Base-by-base conservation (phyloP, 257 asterid species). In the Fraxinus quadrangulata region DNA sequence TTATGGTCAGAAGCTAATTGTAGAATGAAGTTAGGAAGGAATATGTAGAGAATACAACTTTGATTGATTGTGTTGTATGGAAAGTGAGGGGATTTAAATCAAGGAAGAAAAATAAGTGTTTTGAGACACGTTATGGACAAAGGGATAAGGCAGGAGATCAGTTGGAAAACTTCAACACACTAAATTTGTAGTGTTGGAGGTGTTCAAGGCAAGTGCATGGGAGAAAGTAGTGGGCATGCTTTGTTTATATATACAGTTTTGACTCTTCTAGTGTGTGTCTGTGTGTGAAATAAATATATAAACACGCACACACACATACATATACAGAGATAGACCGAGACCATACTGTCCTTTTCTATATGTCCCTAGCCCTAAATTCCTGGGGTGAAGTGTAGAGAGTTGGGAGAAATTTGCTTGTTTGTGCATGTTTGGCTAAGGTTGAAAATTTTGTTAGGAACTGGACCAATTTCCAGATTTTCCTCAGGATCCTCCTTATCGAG, bases 201-300 rank as follows among this genome's bases (percentile, higher is more conserved):
- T 80, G 85, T 73, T 63, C 83, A 75, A 76, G 88, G 75, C 85
- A 81, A 78, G 75, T 82, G 87, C 84, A 79, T 81, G 86, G 85
- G 83, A 51, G 81, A 81, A 67, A 31, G 78, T 66, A 78, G 85
- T 83, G 85, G 84, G 83, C 81, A 37, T 72, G 72, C 72, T 70
- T 83, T 76, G 85, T 70, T 83, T 85, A 70, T 80, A 80, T 70
- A 80, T 70, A 56, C 47, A 37, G 7, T 14, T 19, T 70, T 33
- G 51, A 70, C 39, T 39, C 24, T 26, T 65, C 45, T 26, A 17
- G 24, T 39, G 19, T 77, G 68, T 56, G 8, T 40, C 28, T 65
- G 61, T 17, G 30, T 71, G 1, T 47, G n/a, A 2, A 2, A 9
- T 6, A 40, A 6, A 2, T 12, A 42, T 2, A 42, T 13, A 36